Base-by-base conservation (phyloP, 2,329 filamentous ascomycete species). In the Neofusicoccum cordaticola region DNA sequence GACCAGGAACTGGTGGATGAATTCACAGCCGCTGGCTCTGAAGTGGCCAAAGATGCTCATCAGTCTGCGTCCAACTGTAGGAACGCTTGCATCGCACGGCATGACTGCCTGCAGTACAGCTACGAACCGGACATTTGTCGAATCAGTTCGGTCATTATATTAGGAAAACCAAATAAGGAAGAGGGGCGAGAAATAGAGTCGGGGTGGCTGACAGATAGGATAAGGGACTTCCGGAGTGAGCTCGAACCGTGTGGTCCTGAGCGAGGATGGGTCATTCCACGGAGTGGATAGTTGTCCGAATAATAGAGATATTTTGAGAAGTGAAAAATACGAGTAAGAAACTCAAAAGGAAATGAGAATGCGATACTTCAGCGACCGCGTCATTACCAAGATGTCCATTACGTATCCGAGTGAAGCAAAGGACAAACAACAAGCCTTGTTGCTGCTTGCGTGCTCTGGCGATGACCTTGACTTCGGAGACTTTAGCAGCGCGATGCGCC, bases 31-130 rank as follows among this genome's bases (percentile, higher is more conserved):
- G 62, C 66, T 2, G 67, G 72, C 60, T 69, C 66, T 67, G 67
- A 67, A 19, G 69, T 70, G 35, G 62, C 70, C 2, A 65, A 67
- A 4, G 67, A 68, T 12, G 66, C 62, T 12, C 61, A 70, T 15
- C 67, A 72, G 19, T 68, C 72, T 2, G 73, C 74, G 2, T 71
- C 70, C 1, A 65, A 70, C 7, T 79, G 76, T 67, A 67, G 71
- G 44, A 62, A 67, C 2, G 67, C 71, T 19, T 79, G 76, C 67
- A 51, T 69, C 2, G 47, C 67, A 2, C 67, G 70, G 0, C 68
- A 70, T 3, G 71, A 78, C 13, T 79, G 77, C 48, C 15, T 78
- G 60, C 77, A 79, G 63, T 78, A 75, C 74, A 73, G 71, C 7
- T 74, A 71, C 15, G 69, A 70, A 4, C 70, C 73, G 4, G 73